Conservation (phyloP, 345 rosid genomes). For the Syzygium jambos region DNA sequence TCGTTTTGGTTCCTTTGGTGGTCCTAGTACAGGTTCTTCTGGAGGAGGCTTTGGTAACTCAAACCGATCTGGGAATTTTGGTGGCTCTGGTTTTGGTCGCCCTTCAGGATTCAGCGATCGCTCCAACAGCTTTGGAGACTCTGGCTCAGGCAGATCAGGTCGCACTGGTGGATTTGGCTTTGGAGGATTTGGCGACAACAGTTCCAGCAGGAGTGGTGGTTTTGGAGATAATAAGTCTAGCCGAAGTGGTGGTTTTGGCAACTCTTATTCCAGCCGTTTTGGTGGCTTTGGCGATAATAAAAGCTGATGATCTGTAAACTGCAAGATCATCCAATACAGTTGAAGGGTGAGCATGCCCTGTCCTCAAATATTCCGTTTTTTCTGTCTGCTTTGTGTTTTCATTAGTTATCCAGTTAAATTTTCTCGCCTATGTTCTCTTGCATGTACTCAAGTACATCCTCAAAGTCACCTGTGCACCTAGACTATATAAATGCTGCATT, state of each 20-base stretch:
- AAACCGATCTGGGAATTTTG: not conserved
- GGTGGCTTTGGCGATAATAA: constrained; percentile 2
- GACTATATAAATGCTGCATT: not conserved
- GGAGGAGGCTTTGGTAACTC: constrained; percentile 8
- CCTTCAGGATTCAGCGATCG: constrained; percentile 12
- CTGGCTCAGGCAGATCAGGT: constrained; percentile 25
- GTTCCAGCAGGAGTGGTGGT: not conserved
- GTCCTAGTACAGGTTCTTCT: constrained; percentile 4
- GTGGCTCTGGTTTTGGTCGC: constrained; percentile 12
- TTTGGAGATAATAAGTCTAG: not conserved
- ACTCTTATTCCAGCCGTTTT: constrained; percentile 2
- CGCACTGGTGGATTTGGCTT: constrained; percentile 5
- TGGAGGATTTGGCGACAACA: constrained; percentile 3
- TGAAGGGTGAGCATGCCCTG: constrained; percentile 1
- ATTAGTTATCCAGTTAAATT: not conserved
- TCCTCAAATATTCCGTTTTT: not conserved
- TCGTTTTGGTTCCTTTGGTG: constrained; percentile 29
- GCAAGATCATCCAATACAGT: not conserved
- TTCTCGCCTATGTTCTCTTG: not conserved
- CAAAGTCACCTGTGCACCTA: not conserved
- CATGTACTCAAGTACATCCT: not conserved
- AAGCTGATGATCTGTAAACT: not conserved
- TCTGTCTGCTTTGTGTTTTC: not conserved
- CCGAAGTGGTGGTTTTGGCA: not conserved
- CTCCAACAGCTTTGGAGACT: constrained; percentile 25